These are phyloP conservation scores for Phytophthora colocasiae DNA, from an alignment of 352 stramenopile genomes.

Conservation along the genomic window DNA sequence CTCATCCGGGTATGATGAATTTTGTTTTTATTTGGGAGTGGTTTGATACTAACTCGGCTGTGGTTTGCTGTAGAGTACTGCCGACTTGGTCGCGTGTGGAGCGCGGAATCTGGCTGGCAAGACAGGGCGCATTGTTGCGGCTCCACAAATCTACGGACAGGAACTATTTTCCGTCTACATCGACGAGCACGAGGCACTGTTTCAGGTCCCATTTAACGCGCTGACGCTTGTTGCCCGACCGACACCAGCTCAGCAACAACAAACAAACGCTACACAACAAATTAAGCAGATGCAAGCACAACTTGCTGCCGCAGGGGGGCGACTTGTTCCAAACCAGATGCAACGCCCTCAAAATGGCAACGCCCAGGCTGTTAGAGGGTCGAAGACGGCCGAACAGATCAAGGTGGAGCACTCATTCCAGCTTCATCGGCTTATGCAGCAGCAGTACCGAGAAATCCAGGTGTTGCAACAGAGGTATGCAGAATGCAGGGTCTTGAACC, in stretches of 20 bases:
- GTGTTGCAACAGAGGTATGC: conserved; percentile 87
- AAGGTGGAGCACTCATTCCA: conserved; percentile 91
- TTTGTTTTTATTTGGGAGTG: background rate
- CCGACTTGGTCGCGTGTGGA: conserved; percentile 76
- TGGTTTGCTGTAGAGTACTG: conserved; percentile 54
- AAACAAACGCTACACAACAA: conserved; percentile 41
- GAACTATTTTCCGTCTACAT: conserved; percentile 88
- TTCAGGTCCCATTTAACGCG: conserved; percentile 84
- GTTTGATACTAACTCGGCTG: background rate
- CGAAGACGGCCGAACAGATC: conserved; percentile 59
- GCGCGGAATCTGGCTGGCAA: conserved; percentile 80
- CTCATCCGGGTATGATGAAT: conserved; percentile 64
- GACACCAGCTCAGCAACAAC: conserved; percentile 48
- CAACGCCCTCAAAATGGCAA: conserved; percentile 31
- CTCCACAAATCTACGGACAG: conserved; percentile 78
- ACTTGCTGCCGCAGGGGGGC: conserved; percentile 29
- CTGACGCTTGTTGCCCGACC: conserved; percentile 63
- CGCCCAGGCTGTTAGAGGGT: conserved; percentile 22
- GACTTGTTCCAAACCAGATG: conserved; percentile 37
- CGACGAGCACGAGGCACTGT: conserved; percentile 82
- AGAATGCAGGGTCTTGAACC: conserved; percentile 76
- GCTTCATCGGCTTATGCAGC: conserved; percentile 87
- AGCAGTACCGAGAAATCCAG: conserved; percentile 89
- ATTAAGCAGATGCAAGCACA: conserved; percentile 47
- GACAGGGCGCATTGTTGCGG: conserved; percentile 75